Conservation (phyloP, 768 basidiomycete species). For the Pisolithus microcarpus region DNA sequence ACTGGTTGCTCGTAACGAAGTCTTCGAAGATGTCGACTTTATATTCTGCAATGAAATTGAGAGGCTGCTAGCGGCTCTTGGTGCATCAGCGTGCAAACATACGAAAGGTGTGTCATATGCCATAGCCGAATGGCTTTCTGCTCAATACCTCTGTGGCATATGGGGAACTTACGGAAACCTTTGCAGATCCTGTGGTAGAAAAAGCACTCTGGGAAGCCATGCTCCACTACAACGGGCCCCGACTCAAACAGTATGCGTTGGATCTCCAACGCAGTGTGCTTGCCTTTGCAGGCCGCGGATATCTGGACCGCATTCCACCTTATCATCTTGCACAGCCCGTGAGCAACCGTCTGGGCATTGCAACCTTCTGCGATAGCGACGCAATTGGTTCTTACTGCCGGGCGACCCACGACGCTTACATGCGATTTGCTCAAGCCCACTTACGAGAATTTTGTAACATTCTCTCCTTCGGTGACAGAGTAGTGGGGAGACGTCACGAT, state of each 20-base stretch:
- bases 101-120: neutral
- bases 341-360: neutral
- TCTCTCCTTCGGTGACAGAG: neutral
- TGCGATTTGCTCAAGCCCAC: neutral
- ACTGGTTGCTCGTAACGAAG: conserved; percentile 1
- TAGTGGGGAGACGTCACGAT: no score
- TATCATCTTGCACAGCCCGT: neutral
- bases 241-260: neutral
- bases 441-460: neutral
- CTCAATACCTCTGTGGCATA: no score
- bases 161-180: neutral
- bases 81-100: neutral
- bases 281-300: neutral
- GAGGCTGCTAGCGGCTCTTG: neutral
- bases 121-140: no score
- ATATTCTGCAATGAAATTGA: neutral
- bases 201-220: neutral
- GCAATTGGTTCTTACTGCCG: neutral
- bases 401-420: neutral
- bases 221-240: neutral
- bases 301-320: neutral
- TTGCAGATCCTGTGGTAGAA: neutral
- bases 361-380: neutral
- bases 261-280: neutral
- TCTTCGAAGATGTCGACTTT: neutral